Percentiles rank a stretch among this genome's conserved stretches.
Conservation (phyloP, 441 rosid genomes). For the Euphorbia celastroides region DNA sequence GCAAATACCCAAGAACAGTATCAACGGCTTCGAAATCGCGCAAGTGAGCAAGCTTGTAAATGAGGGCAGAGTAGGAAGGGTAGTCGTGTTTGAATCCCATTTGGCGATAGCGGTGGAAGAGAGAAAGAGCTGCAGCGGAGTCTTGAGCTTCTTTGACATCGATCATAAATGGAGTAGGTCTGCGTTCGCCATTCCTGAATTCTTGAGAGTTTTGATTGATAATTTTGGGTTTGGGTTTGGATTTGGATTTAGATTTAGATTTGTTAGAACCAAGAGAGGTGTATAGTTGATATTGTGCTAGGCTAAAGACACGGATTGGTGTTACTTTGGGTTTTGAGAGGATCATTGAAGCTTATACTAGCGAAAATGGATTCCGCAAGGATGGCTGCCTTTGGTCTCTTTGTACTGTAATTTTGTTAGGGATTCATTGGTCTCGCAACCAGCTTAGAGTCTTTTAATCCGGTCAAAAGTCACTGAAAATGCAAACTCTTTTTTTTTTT, state of each 20-base stretch:
- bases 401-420: too few relatives aligned
- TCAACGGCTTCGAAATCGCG: conserved; percentile 59
- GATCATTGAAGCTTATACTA: conserved; percentile 21
- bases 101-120: conserved; percentile 47
- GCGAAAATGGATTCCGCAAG: not conserved
- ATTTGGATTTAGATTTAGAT: conserved; percentile 24
- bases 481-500: too few relatives aligned
- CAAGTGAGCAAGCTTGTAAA: conserved; percentile 65
- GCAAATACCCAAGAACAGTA: conserved; percentile 37
- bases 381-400: too few relatives aligned
- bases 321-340: conserved; percentile 10
- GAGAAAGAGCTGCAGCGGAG: conserved; percentile 65
- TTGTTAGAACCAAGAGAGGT: conserved; percentile 21
- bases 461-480: too few relatives aligned
- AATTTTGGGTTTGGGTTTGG: conserved; percentile 18
- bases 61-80: conserved; percentile 70
- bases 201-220: conserved; percentile 26
- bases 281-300: conserved; percentile 15
- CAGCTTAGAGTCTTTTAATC: too few relatives aligned
- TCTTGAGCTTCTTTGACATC: conserved; percentile 43
- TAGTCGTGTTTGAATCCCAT: conserved; percentile 67
- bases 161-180: conserved; percentile 44
- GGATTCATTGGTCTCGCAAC: too few relatives aligned
- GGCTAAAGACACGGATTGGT: not conserved
- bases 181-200: conserved; percentile 26